These are phyloP conservation scores for Trichoderma koningii DNA, from an alignment of 2,329 filamentous ascomycete species.

Conservation along the genomic window DNA sequence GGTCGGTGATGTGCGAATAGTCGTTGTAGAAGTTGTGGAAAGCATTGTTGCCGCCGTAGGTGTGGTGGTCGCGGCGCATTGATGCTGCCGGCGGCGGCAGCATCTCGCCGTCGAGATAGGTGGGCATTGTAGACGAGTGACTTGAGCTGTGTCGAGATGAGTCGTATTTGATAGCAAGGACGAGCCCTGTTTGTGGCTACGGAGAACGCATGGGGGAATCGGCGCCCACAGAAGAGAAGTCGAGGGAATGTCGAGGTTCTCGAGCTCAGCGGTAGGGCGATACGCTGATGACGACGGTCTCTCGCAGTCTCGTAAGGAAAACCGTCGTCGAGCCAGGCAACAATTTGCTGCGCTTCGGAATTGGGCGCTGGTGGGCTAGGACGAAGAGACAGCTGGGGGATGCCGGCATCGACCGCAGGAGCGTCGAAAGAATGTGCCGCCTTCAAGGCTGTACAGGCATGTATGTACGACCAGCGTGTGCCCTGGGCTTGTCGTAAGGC, in stretches of 20 bases:
- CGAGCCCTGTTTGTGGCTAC: conserved; percentile 27
- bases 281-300: not conserved
- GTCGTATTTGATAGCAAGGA: conserved; percentile 20
- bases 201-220: conserved; percentile 24
- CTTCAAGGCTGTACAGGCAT: conserved; percentile 10
- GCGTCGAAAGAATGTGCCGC: not conserved
- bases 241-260: not conserved
- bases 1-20: conserved; percentile 65
- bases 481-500: conserved; percentile 14
- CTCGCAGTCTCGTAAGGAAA: not conserved
- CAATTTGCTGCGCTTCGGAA: conserved; percentile 4
- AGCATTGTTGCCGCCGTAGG: conserved; percentile 65
- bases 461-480: not conserved
- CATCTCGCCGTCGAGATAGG: conserved; percentile 43
- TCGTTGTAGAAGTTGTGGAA: conserved; percentile 77
- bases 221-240: not conserved
- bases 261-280: not conserved
- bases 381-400: not conserved
- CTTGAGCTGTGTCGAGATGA: not conserved
- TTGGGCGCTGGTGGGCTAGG: not conserved
- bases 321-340: not conserved
- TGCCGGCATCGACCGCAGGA: not conserved
- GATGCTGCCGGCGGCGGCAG: conserved; percentile 47
- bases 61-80: conserved; percentile 42
- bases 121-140: conserved; percentile 35